These are phyloP conservation scores for Anaeromyces robustus DNA, from an alignment of 192 early-diverging fungal genomes.

Conservation along the genomic window DNA sequence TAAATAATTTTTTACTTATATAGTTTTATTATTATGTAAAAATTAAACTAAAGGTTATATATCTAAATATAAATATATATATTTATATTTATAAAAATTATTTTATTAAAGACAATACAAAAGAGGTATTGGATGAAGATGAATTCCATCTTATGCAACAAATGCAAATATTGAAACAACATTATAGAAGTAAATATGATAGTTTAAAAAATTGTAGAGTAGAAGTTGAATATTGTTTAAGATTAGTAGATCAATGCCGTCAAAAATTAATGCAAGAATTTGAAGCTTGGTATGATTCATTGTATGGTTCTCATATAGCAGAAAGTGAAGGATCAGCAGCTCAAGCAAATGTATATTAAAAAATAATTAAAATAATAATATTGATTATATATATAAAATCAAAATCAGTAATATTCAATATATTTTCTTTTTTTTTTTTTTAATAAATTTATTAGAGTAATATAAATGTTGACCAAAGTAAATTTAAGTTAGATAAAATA, in stretches of 20 bases:
- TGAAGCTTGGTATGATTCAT: constrained; percentile 32
- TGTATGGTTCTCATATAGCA: constrained; percentile 19
- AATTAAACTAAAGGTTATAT: no score
- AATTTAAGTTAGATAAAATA: no score
- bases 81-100: background rate
- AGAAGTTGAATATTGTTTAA: constrained; percentile 31
- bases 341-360: no score
- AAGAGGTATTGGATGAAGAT: constrained; percentile 31
- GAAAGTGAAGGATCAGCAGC: constrained; percentile 7
- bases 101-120: background rate
- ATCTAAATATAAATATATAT: constrained; percentile 3
- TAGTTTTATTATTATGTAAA: no score
- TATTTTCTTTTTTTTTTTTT: no score
- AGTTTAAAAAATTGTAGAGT: constrained; percentile 11
- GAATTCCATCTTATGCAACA: constrained; percentile 22
- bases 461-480: no score
- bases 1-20: no score
- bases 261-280: constrained; percentile 42
- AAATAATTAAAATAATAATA: no score
- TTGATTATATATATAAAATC: no score
- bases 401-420: no score
- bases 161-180: constrained; percentile 21
- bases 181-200: constrained; percentile 24
- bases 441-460: no score
- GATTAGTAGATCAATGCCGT: constrained; percentile 36